phyloP scores from a whole-genome alignment of 1,139 yeast genomes.

The Magnusiomyces suaveolens region DNA sequence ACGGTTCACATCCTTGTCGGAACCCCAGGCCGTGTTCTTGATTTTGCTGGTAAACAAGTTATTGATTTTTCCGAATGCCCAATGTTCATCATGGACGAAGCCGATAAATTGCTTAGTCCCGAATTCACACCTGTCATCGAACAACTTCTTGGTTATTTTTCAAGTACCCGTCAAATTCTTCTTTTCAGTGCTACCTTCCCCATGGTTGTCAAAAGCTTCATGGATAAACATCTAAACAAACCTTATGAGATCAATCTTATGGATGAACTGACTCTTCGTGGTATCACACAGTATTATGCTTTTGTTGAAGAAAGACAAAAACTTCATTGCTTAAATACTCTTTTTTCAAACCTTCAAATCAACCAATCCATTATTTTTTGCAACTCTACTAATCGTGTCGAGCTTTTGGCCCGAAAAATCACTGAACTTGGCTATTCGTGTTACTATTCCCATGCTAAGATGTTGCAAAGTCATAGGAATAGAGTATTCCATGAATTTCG shows the following conservation, averaged over 20 bases:
- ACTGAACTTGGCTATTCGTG: constrained; percentile 96
- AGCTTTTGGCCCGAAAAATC: constrained; percentile 86
- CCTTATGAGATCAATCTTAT: constrained; percentile 94
- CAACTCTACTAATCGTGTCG: constrained; percentile 93
- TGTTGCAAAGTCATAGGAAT: constrained; percentile 96
- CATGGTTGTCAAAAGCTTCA: constrained; percentile 79
- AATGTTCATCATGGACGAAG: constrained; percentile 95
- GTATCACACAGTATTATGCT: constrained; percentile 95
- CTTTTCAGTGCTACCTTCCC: constrained; percentile 96
- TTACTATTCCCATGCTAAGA: constrained; percentile 92
- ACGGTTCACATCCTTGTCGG: constrained; percentile 89
- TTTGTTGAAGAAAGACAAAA: constrained; percentile 96
- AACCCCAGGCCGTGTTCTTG: constrained; percentile 94
- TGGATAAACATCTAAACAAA: constrained; percentile 81
- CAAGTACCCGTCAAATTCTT: constrained; percentile 70
- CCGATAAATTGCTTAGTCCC: constrained; percentile 89
- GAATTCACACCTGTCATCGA: constrained; percentile 86
- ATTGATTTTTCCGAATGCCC: constrained; percentile 85
- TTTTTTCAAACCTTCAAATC: constrained; percentile 87
- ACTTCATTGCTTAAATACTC: constrained; percentile 87
- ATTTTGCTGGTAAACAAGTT: constrained; percentile 77
- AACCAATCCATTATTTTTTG: constrained; percentile 95
- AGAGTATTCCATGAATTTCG: constrained; percentile 97
- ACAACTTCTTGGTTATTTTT: constrained; percentile 77
- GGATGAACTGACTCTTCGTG: constrained; percentile 94